Evolutionary conservation across 768 basidiomycete genomes (phyloP).

Genomic region (Tylopilus intermedius): DNA sequence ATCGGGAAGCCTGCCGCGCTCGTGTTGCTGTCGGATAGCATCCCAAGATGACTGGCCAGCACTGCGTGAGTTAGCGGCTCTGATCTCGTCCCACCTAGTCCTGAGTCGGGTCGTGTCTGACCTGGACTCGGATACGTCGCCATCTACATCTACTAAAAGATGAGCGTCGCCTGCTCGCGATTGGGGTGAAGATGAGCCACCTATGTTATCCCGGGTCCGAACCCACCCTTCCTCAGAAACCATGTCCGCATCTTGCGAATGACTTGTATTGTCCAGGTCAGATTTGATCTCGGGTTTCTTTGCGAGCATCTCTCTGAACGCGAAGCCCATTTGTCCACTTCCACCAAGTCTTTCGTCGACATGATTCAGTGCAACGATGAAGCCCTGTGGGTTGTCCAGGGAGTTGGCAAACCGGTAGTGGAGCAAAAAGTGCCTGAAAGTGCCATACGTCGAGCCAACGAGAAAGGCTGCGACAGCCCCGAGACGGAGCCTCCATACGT

Average conservation of each 20-base stretch:
- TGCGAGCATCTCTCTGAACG: constrained; percentile 21
- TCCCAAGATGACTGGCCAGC: constrained; percentile 61
- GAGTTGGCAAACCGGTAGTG: constrained; percentile 30
- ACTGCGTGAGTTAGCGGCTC: constrained; percentile 44
- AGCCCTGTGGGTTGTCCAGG: constrained; percentile 28
- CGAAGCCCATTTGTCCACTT: constrained; percentile 24
- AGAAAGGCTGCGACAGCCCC: constrained; percentile 23
- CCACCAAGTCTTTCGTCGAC: constrained; percentile 31
- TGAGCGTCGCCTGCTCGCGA: not conserved
- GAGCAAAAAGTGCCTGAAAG: constrained; percentile 25
- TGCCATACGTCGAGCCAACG: constrained; percentile 32
- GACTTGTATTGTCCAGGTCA: constrained; percentile 1
- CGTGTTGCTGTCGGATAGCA: constrained; percentile 54
- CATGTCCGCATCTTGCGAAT: constrained; percentile 4
- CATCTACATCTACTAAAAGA: constrained; percentile 7
- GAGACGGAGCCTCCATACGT: constrained; percentile 22
- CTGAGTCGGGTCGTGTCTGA: constrained; percentile 11
- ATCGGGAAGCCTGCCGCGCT: constrained; percentile 28
- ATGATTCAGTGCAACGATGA: constrained; percentile 28
- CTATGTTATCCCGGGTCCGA: constrained; percentile 3
- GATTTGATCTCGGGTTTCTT: constrained; percentile 12
- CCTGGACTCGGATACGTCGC: not conserved
- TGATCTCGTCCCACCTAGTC: constrained; percentile 65
- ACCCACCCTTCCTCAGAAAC: constrained; percentile 18
- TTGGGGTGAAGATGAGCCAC: constrained; percentile 10